Conservation (phyloP, 169 alveolate species). For the Nephromyces sp. region DNA sequence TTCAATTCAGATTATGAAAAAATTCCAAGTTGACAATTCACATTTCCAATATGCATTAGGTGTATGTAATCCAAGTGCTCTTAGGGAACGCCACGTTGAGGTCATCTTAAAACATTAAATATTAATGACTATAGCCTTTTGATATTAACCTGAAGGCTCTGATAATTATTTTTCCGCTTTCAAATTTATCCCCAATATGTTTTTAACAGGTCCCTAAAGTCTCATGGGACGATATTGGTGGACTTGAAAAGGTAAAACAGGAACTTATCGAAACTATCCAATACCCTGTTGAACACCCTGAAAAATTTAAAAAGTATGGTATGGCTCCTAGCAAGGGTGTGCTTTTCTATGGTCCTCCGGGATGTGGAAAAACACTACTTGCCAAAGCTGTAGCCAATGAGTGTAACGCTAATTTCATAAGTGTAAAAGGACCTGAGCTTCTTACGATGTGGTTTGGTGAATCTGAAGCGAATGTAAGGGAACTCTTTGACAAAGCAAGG, state of each 20-base stretch:
- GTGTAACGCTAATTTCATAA: constrained; percentile 96
- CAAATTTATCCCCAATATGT: not conserved
- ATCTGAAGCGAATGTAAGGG: constrained; percentile 97
- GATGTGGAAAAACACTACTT: constrained; percentile 96
- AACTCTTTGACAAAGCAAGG: constrained; percentile 88
- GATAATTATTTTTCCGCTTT: not conserved
- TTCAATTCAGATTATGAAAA: not conserved
- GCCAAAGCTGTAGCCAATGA: constrained; percentile 99
- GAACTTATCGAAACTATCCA: constrained; percentile 61
- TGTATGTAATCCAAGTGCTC: constrained; percentile 88
- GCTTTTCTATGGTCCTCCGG: constrained; percentile 98
- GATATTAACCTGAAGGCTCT: no score
- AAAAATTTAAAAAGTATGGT: constrained; percentile 82
- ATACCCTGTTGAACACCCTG: constrained; percentile 85
- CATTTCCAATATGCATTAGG: constrained; percentile 81
- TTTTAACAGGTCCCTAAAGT: constrained; percentile 66
- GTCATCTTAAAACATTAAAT: no score
- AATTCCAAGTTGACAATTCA: no score
- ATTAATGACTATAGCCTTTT: no score
- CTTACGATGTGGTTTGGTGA: constrained; percentile 99
- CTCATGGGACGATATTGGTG: constrained; percentile 98
- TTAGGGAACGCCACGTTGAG: constrained; percentile 92
- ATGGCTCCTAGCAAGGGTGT: constrained; percentile 98
- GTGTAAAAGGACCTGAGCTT: constrained; percentile 96
- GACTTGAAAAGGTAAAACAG: constrained; percentile 87